Evolutionary conservation across 1,139 yeast genomes (phyloP), one percentile per base, ranked within the genome.

Genomic region (Pichia sp.): DNA sequence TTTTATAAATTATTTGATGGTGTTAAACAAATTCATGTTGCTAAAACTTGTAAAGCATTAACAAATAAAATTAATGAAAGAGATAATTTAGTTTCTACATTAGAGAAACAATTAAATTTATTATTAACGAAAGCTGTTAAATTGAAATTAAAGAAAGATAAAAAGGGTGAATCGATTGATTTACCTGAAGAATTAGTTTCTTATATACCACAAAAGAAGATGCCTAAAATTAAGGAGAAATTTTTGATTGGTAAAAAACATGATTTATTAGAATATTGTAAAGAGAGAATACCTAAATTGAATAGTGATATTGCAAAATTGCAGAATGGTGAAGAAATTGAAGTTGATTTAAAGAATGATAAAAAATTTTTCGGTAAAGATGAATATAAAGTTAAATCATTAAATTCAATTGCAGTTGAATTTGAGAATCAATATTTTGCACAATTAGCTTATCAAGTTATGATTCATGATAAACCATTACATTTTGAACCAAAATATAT

Each of bases 401-500:
- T 66, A 55, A 77, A 79, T 48, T 69, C 88, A 1, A 69, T 79
- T 17, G 79, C 83, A 50, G 75, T 83, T 39, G 86, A 81, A 58
- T 83, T 82, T 56, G 79, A 77, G 39, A 70, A 73, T 50, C 91
- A 82, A 60, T 71, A 78, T 51, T 72, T 69, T 53, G 86, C 89
- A 26, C 91, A 83, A 59, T 60, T 74, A 49, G 86, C 88, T 5
- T 77, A 60, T 52, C 91, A 81, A 61, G 64, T 82, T 2, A 59
- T 74, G 17, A 63, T 69, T 21, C 76, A 71, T 62, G 81, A 68
- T 61, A 64, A 59, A 49, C 83, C 80, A 1, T 60, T 73, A 46
- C 67, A 74, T 52, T 67, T 71, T 61, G 45, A 55, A 21, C 74
- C 79, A 9, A 65, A 69, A 23, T 66, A 64, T 43, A 74, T 77